Conservation (phyloP, 2,329 filamentous ascomycete genomes). For the Colletotrichum paranaense region DNA sequence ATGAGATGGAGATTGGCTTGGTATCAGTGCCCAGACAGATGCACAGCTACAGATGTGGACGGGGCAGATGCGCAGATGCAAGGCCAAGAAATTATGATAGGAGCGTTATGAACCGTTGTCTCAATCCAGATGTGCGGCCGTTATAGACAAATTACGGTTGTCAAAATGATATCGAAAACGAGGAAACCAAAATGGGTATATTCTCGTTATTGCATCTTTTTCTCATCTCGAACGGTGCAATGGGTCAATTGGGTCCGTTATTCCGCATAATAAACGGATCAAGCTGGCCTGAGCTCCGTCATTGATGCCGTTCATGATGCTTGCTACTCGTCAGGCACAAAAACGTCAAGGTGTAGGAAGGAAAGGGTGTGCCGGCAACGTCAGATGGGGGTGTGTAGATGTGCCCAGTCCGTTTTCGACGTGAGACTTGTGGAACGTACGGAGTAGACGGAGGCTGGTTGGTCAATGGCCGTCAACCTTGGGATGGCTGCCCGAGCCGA, state of each 20-base stretch:
- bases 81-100: background rate
- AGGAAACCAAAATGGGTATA: background rate
- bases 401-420: background rate
- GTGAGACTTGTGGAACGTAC: background rate
- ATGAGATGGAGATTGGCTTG: background rate
- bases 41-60: background rate
- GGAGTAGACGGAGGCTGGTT: background rate
- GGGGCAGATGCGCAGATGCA: background rate
- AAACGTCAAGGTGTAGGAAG: background rate
- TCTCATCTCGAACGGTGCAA: background rate
- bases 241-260: background rate
- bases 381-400: background rate
- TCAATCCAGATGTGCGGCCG: background rate
- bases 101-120: background rate
- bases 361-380: background rate
- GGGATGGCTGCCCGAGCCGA: background rate
- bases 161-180: background rate
- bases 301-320: background rate
- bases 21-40: background rate
- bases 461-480: background rate
- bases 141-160: background rate
- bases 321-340: background rate
- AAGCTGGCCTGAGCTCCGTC: background rate
- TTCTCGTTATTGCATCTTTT: constrained; percentile 26
- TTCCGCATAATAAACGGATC: background rate